Evolutionary conservation across 2,329 filamentous ascomycete species (phyloP), one percentile per base, ranked within the genome.

Genomic region (Colletotrichum shisoi): DNA sequence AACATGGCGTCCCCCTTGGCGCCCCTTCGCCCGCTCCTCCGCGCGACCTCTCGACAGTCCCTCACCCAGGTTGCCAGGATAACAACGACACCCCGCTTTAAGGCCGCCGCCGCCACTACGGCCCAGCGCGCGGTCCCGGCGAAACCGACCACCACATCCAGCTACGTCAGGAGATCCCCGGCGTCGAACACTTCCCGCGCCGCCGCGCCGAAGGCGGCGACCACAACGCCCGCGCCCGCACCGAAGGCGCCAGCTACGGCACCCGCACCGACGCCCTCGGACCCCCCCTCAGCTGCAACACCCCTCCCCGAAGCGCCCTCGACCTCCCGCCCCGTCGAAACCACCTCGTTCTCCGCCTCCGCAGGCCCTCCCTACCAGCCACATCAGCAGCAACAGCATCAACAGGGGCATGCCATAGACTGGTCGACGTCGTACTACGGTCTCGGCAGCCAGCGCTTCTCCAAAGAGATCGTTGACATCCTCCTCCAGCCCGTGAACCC

Each of bases 361-460:
- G 31, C 17, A 59, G 24, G 17, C 52, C 57, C 57, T 31, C 46
- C 46, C 1, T 27, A 37, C 15, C 31, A 59, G 12, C 46, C 27
- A 11, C 27, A 51, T 13, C 67, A 57, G 9, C 42, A 57, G 31
- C 27, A 46, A 9, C 40, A 46, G 42, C 31, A 19, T 27, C 48
- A 44, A 13, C 40, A 48, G 44, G 71, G 70, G 39, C 65, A 72
- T 42, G 13, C 31, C 2, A 80, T 87, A 68, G 90, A 96, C 83
- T 97, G 94, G 94, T 87, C 90, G 21, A 88, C 85, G 56, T 96
- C 92, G 15, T 97, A 90, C 82, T 89, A 94, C 77, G 92, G 92
- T 13, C 86, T 97, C 19, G 90, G 89, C 42, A 83, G 85, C 0
- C 82, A 82, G 40, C 85, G 92, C 0, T 96, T 97, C 77, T 82